Percentiles rank a stretch among this genome's conserved stretches.
phyloP scores from a whole-genome alignment of 192 early-diverging fungal species.

The Podila clonocystis region DNA sequence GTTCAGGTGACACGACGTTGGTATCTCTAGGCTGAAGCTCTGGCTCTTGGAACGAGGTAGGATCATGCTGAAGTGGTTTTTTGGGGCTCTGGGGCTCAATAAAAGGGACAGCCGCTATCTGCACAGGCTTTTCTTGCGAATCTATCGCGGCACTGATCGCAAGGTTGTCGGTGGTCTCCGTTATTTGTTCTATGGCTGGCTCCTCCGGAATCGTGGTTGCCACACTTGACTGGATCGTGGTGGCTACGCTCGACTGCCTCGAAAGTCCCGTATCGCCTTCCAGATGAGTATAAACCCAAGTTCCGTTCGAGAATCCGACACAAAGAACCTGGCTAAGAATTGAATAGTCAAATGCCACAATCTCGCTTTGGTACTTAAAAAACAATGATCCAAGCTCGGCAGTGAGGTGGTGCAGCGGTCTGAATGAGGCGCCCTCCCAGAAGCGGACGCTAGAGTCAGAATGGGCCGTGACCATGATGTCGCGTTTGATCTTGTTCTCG shows the following conservation, averaged over 20 bases:
- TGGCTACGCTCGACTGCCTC: constrained; percentile 1
- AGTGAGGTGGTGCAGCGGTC: constrained; percentile 53
- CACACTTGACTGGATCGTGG: constrained; percentile 9
- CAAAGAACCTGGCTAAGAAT: constrained; percentile 22
- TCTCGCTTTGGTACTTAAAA: constrained; percentile 21
- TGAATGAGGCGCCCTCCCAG: constrained; percentile 58
- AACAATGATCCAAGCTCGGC: constrained; percentile 31
- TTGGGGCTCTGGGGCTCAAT: constrained; percentile 1
- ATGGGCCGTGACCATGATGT: constrained; percentile 57
- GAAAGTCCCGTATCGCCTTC: background rate
- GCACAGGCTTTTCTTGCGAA: background rate
- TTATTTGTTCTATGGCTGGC: background rate
- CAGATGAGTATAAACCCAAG: constrained; percentile 33
- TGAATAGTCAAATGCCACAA: constrained; percentile 48
- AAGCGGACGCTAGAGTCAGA: constrained; percentile 51
- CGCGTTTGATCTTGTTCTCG: constrained; percentile 47
- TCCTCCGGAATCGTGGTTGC: background rate
- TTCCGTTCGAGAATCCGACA: constrained; percentile 52
- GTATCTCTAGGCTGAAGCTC: background rate
- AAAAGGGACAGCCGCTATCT: background rate
- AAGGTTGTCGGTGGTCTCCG: background rate
- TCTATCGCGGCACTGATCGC: background rate
- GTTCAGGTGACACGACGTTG: background rate
- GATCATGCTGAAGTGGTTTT: constrained; percentile 5
- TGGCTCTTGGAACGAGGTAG: constrained; percentile 1